A percentile compares a stretch with the other conserved stretches of the same genome.
Conservation (phyloP, 2,329 filamentous ascomycete genomes). For the Aspergillus fijiensis region DNA sequence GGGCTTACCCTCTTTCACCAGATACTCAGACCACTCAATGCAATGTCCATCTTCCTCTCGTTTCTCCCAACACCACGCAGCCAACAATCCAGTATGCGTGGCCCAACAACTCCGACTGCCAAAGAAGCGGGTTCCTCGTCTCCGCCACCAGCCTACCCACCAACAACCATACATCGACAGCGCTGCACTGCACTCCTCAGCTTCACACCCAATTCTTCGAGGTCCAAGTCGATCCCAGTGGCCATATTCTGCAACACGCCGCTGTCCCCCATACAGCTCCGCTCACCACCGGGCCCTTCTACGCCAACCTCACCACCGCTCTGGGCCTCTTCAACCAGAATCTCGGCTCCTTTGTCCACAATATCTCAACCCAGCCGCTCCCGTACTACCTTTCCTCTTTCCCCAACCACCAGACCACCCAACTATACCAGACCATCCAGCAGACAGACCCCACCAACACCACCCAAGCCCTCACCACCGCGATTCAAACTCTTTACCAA, state of each 20-base stretch:
- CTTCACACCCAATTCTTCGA: slow-evolving; percentile 1
- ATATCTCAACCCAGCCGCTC: neutral
- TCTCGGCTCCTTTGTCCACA: neutral
- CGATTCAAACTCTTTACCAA: slow-evolving; percentile 7
- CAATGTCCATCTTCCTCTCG: neutral
- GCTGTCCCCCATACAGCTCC: neutral
- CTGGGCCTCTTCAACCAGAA: neutral
- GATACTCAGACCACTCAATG: neutral
- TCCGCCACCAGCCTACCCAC: neutral
- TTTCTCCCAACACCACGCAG: neutral
- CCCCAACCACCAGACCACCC: neutral
- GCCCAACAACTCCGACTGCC: neutral
- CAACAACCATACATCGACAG: neutral
- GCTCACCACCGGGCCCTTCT: neutral
- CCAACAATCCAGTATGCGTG: neutral
- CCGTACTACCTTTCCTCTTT: neutral
- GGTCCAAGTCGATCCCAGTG: neutral
- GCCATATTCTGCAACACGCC: neutral
- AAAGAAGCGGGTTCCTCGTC: neutral
- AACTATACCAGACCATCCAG: neutral
- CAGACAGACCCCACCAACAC: no score
- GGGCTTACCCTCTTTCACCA: neutral
- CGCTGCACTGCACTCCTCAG: slow-evolving; percentile 7
- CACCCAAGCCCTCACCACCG: neutral
- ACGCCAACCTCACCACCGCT: neutral